phyloP scores from a whole-genome alignment of 2,329 filamentous ascomycete genomes.

The Polytolypa hystricis region DNA sequence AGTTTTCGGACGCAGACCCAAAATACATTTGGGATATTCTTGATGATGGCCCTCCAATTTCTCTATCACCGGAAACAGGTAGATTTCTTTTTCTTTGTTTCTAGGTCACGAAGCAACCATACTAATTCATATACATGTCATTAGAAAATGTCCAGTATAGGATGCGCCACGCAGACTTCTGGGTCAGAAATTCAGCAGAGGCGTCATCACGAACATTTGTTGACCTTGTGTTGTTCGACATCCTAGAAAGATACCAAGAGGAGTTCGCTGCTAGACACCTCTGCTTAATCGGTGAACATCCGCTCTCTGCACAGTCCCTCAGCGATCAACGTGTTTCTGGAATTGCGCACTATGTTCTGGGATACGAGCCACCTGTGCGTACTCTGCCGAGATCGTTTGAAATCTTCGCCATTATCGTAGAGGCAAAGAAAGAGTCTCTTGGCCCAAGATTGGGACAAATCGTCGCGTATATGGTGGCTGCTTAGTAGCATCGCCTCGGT shows the following conservation, averaged over 20 bases:
- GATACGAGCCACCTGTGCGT: not conserved
- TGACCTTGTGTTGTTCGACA: conserved; percentile 4
- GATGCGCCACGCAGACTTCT: not conserved
- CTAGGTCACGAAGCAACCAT: not conserved
- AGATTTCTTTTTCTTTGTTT: not conserved
- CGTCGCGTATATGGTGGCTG: conserved; percentile 4
- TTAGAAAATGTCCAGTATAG: not conserved
- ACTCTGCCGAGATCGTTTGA: not conserved
- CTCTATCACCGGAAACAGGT: not conserved
- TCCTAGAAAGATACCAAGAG: conserved; percentile 1
- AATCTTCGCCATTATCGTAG: conserved; percentile 4
- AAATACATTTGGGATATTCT: not conserved
- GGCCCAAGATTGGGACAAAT: not conserved
- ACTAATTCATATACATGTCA: not conserved
- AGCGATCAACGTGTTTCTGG: not conserved
- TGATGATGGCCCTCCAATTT: not conserved
- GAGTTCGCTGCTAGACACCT: not conserved
- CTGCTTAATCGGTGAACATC: not conserved
- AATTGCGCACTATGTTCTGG: not conserved
- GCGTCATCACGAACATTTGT: conserved; percentile 4
- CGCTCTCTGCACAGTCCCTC: not conserved
- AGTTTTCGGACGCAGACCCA: not conserved
- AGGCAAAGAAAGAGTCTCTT: conserved; percentile 1
- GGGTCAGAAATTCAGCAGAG: not conserved
- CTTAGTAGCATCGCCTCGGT: conserved; percentile 1